Evolutionary conservation across 495 filamentous ascomycete genomes (phyloP), one percentile per base, ranked within the genome.

Genomic region (Neurospora hispaniola): DNA sequence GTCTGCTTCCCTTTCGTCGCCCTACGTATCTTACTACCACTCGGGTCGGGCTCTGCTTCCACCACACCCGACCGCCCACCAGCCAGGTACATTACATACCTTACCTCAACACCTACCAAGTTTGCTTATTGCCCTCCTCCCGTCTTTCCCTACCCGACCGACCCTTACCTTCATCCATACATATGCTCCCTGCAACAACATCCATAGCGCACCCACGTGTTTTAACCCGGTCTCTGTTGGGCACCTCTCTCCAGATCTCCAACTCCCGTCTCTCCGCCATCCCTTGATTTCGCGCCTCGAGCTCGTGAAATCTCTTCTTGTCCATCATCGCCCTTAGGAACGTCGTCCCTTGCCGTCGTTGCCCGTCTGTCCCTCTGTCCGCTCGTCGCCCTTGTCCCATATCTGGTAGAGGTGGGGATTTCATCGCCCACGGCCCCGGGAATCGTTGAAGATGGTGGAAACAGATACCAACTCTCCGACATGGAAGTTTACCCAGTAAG

Each of bases 401-500:
- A 74, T 74, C 74, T 77, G 74, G 78, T 72, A 74, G 77, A 76
- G 77, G 71, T 69, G 75, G 74, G 73, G 69, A 73, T n/a, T 66
- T 68, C 71, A 70, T 73, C 74, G 70, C 77, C 75, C 69, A 74
- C 76, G 40, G 69, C 68, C 23, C 54, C 39, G 73, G 71, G 54
- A 62, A 76, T 77, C 78, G 76, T 62, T 79, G 77, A 94, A 91
- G 85, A 99, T 99, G 96, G 94, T 96, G 85, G 96, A 97, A 87
- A 92, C 91, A 85, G 96, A 98, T 85, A 87, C 91, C 83, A 91
- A 88, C 84, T 88, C 93, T 82, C 95, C 96, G 78, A 98, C 95
- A 82, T 98, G 96, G 96, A 98, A 98, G 88, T 99, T 99, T 86
- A 99, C 96, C 84, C 96, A 99, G 96, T 99, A 89, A 88, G 96